Conservation (phyloP, 75 land plant genomes). For the Isoetes taiwanensis region DNA sequence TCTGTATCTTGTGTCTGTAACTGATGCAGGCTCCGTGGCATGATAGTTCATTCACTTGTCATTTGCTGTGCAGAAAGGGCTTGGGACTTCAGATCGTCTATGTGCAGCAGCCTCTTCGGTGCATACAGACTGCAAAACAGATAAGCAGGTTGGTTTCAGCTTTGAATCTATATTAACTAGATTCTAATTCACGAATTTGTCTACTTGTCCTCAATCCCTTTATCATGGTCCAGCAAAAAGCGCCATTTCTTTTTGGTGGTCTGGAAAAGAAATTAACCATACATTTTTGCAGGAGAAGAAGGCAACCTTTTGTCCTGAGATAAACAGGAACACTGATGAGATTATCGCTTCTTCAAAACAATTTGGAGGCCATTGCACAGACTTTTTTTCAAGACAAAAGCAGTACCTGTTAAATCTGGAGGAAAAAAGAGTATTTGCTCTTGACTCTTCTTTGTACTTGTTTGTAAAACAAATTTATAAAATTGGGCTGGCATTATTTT, state of each 20-base stretch:
- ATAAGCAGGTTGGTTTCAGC: neutral
- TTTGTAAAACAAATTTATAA: no score
- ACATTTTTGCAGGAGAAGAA: slow-evolving; percentile 11
- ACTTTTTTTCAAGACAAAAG: slow-evolving; percentile 22
- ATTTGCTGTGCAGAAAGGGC: slow-evolving; percentile 30
- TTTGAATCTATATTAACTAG: no score
- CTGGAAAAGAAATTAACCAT: slow-evolving; percentile 4
- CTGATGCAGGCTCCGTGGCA: no score
- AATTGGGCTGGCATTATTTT: no score
- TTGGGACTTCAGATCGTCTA: slow-evolving; percentile 20
- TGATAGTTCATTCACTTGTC: no score
- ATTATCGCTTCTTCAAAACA: slow-evolving; percentile 18
- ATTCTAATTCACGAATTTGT: no score
- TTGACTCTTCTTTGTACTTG: neutral
- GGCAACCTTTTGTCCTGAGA: slow-evolving; percentile 26
- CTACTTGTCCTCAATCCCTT: no score
- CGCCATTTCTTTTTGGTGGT: no score
- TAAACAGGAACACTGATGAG: slow-evolving; percentile 24
- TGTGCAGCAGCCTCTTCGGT: slow-evolving; percentile 9
- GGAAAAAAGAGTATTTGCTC: neutral
- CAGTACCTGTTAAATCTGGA: neutral
- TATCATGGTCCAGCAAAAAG: no score
- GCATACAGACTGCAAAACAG: slow-evolving; percentile 14
- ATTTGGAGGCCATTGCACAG: slow-evolving; percentile 14
- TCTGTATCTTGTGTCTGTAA: no score